Conservation (phyloP, 306 rosid genomes). For the Crotalaria pallida region DNA sequence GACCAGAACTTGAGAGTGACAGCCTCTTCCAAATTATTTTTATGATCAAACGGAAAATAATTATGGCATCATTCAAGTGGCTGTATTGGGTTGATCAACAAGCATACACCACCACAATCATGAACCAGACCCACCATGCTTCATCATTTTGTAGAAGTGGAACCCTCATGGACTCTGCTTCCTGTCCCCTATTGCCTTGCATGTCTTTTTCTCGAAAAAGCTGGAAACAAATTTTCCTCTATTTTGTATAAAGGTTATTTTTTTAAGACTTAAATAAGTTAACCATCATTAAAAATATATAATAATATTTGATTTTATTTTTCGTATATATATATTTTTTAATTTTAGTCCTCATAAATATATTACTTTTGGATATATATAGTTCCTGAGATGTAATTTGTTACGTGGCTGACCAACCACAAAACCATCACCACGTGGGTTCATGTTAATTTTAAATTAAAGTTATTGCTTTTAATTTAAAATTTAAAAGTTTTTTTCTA, state of each 20-base stretch:
- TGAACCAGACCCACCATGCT: neutral
- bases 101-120: conserved; percentile 17
- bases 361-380: too few relatives aligned
- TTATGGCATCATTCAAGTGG: neutral
- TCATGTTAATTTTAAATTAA: too few relatives aligned
- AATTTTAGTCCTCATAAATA: too few relatives aligned
- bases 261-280: too few relatives aligned
- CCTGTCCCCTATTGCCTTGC: neutral
- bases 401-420: too few relatives aligned
- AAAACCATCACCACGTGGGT: too few relatives aligned
- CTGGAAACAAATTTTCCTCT: neutral
- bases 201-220: neutral
- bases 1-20: neutral
- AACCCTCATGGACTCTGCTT: conserved; percentile 3
- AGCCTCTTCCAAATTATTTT: neutral
- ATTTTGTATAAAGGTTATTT: neutral
- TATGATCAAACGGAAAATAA: neutral
- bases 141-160: neutral
- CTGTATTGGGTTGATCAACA: neutral
- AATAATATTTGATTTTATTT: too few relatives aligned
- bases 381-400: too few relatives aligned
- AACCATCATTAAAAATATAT: too few relatives aligned
- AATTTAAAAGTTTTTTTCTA: too few relatives aligned
- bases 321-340: too few relatives aligned
- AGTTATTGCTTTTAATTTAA: too few relatives aligned